Percentiles rank a stretch among this genome's conserved stretches.
phyloP scores from a whole-genome alignment of 1,284 basidiomycete species.

The Schizopora paradoxa region DNA sequence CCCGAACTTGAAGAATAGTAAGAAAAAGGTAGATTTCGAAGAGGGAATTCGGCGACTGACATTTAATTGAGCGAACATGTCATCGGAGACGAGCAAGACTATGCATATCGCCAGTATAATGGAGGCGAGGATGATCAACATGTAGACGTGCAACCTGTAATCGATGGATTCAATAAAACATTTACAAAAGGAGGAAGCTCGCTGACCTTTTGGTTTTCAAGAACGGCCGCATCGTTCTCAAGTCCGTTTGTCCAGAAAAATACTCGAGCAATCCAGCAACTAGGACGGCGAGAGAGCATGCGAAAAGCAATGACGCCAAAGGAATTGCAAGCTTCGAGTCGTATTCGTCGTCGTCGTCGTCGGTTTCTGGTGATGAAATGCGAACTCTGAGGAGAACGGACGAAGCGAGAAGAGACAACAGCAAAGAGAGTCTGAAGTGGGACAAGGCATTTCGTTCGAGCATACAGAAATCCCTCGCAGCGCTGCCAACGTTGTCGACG shows the following conservation, averaged over 20 bases:
- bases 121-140: slow-evolving; percentile 44
- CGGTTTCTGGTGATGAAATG: slow-evolving; percentile 40
- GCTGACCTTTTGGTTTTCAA: slow-evolving; percentile 53
- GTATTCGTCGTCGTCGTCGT: slow-evolving; percentile 6
- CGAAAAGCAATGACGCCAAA: slow-evolving; percentile 28
- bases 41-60: no score
- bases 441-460: slow-evolving; percentile 67
- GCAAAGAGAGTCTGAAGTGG: slow-evolving; percentile 56
- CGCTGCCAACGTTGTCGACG: slow-evolving; percentile 37
- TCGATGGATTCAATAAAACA: slow-evolving; percentile 12
- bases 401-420: slow-evolving; percentile 58
- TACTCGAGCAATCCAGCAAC: slow-evolving; percentile 61
- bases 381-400: slow-evolving; percentile 57
- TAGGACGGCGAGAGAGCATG: slow-evolving; percentile 49
- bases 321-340: slow-evolving; percentile 20
- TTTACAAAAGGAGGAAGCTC: slow-evolving; percentile 8
- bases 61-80: no score
- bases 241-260: slow-evolving; percentile 47
- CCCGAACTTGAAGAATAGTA: no score
- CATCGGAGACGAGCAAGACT: slow-evolving; percentile 41
- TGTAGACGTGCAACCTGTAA: slow-evolving; percentile 44
- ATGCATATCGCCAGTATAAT: slow-evolving; percentile 50
- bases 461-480: slow-evolving; percentile 68
- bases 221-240: slow-evolving; percentile 54
- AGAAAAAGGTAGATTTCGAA: no score